A percentile compares a stretch with the other conserved stretches of the same genome.
Evolutionary conservation across 2,329 filamentous ascomycete genomes (phyloP).

Genomic region (Aureobasidium namibiae): DNA sequence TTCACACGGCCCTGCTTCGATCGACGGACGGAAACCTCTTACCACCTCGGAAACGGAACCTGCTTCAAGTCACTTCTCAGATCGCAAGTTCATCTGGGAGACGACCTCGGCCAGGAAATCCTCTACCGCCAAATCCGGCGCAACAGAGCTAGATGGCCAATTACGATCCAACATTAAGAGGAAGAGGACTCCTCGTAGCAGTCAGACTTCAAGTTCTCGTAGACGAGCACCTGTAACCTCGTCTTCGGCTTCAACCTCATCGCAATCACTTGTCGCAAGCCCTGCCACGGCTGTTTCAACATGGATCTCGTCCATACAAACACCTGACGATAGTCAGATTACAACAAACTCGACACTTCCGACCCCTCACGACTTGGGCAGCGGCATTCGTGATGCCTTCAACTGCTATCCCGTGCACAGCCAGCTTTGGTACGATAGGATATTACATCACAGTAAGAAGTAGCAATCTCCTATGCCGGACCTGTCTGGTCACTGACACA

Average conservation of each 20-base stretch:
- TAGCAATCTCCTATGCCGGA: not conserved
- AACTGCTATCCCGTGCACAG: constrained; percentile 25
- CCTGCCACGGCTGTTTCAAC: not conserved
- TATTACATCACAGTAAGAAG: constrained; percentile 24
- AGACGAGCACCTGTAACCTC: not conserved
- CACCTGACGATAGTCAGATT: not conserved
- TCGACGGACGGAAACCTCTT: not conserved
- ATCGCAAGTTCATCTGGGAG: constrained; percentile 1
- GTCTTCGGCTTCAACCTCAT: not conserved
- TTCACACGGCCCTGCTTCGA: not conserved
- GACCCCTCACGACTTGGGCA: constrained; percentile 12
- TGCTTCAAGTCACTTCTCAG: not conserved
- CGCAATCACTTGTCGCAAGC: not conserved
- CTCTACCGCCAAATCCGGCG: not conserved
- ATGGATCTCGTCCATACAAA: not conserved
- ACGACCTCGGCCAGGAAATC: not conserved
- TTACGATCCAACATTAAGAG: not conserved
- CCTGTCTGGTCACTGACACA: not conserved
- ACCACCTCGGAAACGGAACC: not conserved
- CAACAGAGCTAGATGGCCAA: not conserved
- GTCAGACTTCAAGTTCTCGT: not conserved
- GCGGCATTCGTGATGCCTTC: constrained; percentile 22
- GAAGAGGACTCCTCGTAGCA: not conserved
- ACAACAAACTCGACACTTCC: not conserved
- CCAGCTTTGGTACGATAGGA: constrained; percentile 23